These are phyloP conservation scores for Serendipita vermifera DNA, from an alignment of 768 basidiomycete species.

Conservation along the genomic window DNA sequence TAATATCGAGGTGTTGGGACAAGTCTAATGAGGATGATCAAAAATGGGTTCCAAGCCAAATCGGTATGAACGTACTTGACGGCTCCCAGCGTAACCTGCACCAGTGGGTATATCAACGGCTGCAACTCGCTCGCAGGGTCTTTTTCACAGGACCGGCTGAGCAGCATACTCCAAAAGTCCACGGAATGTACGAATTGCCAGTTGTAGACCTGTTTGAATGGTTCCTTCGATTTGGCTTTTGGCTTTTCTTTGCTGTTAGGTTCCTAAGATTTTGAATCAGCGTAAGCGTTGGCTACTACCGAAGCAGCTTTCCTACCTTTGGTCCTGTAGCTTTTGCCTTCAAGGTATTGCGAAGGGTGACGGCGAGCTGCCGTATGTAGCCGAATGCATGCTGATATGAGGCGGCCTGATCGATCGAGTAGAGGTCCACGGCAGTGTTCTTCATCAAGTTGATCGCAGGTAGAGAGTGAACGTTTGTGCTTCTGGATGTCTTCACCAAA, in stretches of 20 bases:
- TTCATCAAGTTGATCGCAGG: constrained; percentile 95
- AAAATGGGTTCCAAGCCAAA: background rate
- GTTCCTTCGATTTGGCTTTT: constrained; percentile 42
- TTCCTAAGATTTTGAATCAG: no score
- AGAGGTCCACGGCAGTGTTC: constrained; percentile 89
- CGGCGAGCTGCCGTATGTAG: constrained; percentile 88
- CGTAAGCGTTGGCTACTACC: background rate
- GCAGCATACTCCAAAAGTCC: constrained; percentile 90
- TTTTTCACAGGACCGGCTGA: constrained; percentile 65
- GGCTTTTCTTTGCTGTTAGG: constrained; percentile 11
- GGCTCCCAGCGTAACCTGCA: constrained; percentile 87
- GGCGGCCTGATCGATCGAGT: constrained; percentile 55
- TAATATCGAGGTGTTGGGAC: constrained; percentile 83
- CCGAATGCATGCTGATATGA: constrained; percentile 93
- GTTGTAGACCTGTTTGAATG: constrained; percentile 91
- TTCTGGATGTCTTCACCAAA: constrained; percentile 70
- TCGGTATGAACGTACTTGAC: constrained; percentile 52
- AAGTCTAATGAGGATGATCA: constrained; percentile 39
- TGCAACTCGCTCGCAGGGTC: constrained; percentile 60
- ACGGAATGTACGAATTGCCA: constrained; percentile 96
- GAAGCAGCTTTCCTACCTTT: constrained; percentile 39
- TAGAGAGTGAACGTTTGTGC: constrained; percentile 73
- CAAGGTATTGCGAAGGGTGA: constrained; percentile 84
- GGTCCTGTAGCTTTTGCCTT: constrained; percentile 48
- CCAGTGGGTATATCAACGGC: constrained; percentile 87